Base-by-base conservation (phyloP, 148 eudicot species). In the Cornus suecica region DNA sequence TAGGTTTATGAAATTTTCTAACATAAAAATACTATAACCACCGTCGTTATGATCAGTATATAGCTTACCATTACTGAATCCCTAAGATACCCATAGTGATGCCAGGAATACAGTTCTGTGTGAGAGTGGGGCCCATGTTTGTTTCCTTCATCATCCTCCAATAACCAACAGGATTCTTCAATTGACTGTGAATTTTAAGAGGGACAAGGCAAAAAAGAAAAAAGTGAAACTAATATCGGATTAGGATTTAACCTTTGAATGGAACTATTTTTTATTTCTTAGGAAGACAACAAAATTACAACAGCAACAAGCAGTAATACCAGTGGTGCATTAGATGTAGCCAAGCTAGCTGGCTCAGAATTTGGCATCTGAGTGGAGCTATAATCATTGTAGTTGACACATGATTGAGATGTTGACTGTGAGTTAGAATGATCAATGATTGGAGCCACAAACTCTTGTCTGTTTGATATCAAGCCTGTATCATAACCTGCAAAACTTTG, bases 71-170 rank as follows among this genome's bases (percentile, higher is more conserved):
- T 87, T 60, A 81, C 73, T 65, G 97, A 89, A 78, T 76, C 79
- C 9, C 78, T 86, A 66, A 92, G 80, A 82, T 92, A 90, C 62
- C 97, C 93, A 84, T 83, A 83, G 22, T 88, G 91, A 79, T 84
- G 88, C 99, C 97, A 95, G 26, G 85, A 82, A 82, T 90, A 81
- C 66, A 95, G 97, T 77, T 95, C 97, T 66, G 83, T 72, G 78
- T 92, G 94, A 80, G 97, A 83, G 88, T 92, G 88, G 4, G 99
- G 99, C 48, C 99, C 97, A 30, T 81, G 90, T 71, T 77, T 86
- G 74, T 73, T 82, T 52, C 97, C 91, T 70, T 81, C 83, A 13
- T 87, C 87, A 78, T 92, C 97, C 83, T 81, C 78, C 70, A 81
- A 84, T 67, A 87, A 56, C 99, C 97, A 95, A 76, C 88, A 91